These are phyloP conservation scores for Coemansia sp. DNA, from an alignment of 192 early-diverging fungal species.

Conservation along the genomic window DNA sequence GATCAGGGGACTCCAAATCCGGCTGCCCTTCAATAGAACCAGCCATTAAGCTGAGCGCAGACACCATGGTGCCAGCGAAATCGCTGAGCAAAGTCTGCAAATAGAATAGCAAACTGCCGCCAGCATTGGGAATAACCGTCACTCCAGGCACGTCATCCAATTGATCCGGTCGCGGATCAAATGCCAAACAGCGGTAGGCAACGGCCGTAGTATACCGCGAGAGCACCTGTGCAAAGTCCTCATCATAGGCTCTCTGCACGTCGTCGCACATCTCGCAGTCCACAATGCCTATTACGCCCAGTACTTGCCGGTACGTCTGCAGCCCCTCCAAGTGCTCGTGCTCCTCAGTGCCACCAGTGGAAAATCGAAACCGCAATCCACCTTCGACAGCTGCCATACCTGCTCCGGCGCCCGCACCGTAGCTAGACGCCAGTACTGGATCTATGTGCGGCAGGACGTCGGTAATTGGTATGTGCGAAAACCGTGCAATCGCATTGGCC, in stretches of 20 bases:
- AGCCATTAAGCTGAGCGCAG: slow-evolving; percentile 46
- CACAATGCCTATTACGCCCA: slow-evolving; percentile 52
- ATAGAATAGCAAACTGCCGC: slow-evolving; percentile 27
- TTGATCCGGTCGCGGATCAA: slow-evolving; percentile 27
- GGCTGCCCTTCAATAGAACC: slow-evolving; percentile 42
- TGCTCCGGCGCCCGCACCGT: slow-evolving; percentile 13
- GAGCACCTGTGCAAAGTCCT: slow-evolving; percentile 31
- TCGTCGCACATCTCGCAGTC: slow-evolving; percentile 32
- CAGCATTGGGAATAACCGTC: slow-evolving; percentile 24
- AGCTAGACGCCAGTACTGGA: slow-evolving; percentile 14
- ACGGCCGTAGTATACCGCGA: slow-evolving; percentile 38
- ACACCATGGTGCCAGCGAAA: slow-evolving; percentile 44
- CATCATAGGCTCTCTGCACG: slow-evolving; percentile 24
- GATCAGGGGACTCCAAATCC: slow-evolving; percentile 14
- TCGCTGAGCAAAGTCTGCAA: slow-evolving; percentile 31
- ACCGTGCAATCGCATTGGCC: slow-evolving; percentile 28
- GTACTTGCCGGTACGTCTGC: slow-evolving; percentile 52
- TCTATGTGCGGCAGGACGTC: slow-evolving; percentile 34
- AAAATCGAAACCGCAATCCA: slow-evolving; percentile 37
- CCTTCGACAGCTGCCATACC: slow-evolving; percentile 27
- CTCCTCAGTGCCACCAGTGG: slow-evolving; percentile 17
- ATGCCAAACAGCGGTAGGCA: slow-evolving; percentile 45
- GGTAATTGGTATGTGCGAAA: slow-evolving; percentile 27
- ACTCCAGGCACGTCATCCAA: slow-evolving; percentile 35
- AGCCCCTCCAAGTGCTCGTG: slow-evolving; percentile 55